A percentile compares a stretch with the other conserved stretches of the same genome.
Conservation (phyloP, 2,329 filamentous ascomycete genomes). For the Epichloe hybrida region DNA sequence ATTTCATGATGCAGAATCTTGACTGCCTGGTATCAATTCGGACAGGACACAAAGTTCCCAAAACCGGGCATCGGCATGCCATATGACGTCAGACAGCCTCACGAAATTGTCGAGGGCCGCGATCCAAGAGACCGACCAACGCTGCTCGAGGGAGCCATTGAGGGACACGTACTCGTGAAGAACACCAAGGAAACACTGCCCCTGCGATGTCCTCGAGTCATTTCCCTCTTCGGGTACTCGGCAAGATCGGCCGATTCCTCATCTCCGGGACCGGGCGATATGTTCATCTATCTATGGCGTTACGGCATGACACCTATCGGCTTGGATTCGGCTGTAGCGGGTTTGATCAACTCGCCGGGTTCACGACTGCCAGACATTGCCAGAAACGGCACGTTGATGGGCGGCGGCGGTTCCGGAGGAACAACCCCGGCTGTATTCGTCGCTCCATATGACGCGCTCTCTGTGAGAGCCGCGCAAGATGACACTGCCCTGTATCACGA, state of each 20-base stretch:
- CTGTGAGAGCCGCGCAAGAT: constrained; percentile 37
- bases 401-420: constrained; percentile 35
- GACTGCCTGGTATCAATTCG: constrained; percentile 42
- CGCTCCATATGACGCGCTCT: constrained; percentile 42
- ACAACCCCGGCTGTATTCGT: constrained; percentile 33
- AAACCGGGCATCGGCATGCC: constrained; percentile 39
- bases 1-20: constrained; percentile 21
- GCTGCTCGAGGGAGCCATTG: constrained; percentile 42
- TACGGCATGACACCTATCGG: constrained; percentile 16
- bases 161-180: constrained; percentile 52
- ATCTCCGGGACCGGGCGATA: constrained; percentile 20
- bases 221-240: constrained; percentile 52
- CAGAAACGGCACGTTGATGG: constrained; percentile 28
- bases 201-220: constrained; percentile 31
- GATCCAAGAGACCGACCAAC: constrained; percentile 27
- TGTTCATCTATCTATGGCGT: constrained; percentile 20
- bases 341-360: constrained; percentile 7
- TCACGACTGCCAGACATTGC: constrained; percentile 11
- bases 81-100: constrained; percentile 31
- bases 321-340: constrained; percentile 8
- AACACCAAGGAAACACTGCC: constrained; percentile 43
- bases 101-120: constrained; percentile 39
- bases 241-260: constrained; percentile 32
- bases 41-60: constrained; percentile 34
- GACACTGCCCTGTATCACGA: constrained; percentile 47